These are phyloP conservation scores for Colletotrichum orbiculare DNA, from an alignment of 2,329 filamentous ascomycete species.

Conservation along the genomic window DNA sequence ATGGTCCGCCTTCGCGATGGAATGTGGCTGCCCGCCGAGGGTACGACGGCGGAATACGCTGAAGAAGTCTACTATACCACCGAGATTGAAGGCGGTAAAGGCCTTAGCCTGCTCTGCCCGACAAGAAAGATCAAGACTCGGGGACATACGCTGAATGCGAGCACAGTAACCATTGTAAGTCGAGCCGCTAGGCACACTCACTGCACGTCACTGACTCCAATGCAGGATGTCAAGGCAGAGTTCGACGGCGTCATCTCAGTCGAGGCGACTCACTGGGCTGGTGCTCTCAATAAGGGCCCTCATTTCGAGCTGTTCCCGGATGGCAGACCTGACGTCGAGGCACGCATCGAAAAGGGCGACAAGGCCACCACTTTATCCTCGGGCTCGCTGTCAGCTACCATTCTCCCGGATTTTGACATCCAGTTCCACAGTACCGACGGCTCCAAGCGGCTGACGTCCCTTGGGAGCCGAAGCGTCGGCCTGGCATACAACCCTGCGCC, in stretches of 20 bases:
- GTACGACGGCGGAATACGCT: slow-evolving; percentile 71
- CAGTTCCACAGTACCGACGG: slow-evolving; percentile 51
- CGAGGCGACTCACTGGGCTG: slow-evolving; percentile 53
- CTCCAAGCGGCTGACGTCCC: slow-evolving; percentile 49
- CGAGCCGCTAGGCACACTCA: not conserved
- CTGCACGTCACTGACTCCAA: slow-evolving; percentile 11
- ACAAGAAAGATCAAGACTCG: slow-evolving; percentile 63
- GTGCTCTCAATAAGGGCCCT: slow-evolving; percentile 50
- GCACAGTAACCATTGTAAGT: slow-evolving; percentile 57
- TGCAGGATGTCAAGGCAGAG: slow-evolving; percentile 48
- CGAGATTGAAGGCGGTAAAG: slow-evolving; percentile 56
- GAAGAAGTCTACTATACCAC: slow-evolving; percentile 69
- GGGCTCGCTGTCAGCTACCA: slow-evolving; percentile 49
- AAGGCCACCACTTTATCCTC: slow-evolving; percentile 50
- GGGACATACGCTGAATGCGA: slow-evolving; percentile 66
- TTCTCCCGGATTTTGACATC: slow-evolving; percentile 51
- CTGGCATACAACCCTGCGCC: slow-evolving; percentile 50
- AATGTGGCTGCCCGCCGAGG: slow-evolving; percentile 73
- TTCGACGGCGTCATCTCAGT: slow-evolving; percentile 54
- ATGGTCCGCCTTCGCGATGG: slow-evolving; percentile 51
- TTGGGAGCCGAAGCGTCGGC: slow-evolving; percentile 53
- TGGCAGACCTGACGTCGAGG: slow-evolving; percentile 45
- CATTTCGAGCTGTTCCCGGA: slow-evolving; percentile 53
- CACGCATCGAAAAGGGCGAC: slow-evolving; percentile 44
- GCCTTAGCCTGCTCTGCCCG: slow-evolving; percentile 66